Base-by-base conservation (phyloP, 805 yeast species). In the Cyberlindnera lachancei region DNA sequence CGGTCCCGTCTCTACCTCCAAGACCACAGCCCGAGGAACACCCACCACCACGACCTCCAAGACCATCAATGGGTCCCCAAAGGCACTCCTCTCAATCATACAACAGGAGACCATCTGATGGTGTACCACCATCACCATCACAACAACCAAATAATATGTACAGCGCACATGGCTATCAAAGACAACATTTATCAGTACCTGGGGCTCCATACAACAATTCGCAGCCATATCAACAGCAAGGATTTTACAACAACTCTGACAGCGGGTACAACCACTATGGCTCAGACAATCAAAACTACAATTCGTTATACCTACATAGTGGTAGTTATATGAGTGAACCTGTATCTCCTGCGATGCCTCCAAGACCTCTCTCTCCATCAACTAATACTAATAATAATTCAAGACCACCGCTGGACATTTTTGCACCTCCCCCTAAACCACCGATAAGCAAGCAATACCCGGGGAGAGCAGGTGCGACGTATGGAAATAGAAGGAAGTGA, bases 381-480 rank as follows among this genome's bases (percentile, higher is more conserved):
- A n/a, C 11, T 15, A 22, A 22, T n/a, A n/a, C n/a, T n/a, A n/a
- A n/a, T n/a, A n/a, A n/a, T n/a, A n/a, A n/a, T n/a, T n/a, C n/a
- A n/a, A n/a, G n/a, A n/a, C n/a, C n/a, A n/a, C n/a, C n/a, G n/a
- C n/a, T n/a, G n/a, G 18, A 19, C 10, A 28, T 20, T 16, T 20
- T 20, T 20, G 25, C 30, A 23, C 29, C 38, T 6, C 42, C 45
- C 4, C 39, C 40, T 17, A 37, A 40, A 32, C 45, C 44, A 12
- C 5, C n/a, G 3, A 17, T 13, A 17, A 31, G 26, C 3, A 33
- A 23, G 5, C 24, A 15, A 16, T 41, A 16, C 25, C 45, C 45
- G 7, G 44, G 44, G 4, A 29, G 33, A 14, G 5, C 39, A 10
- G 18, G 30, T 20, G 42, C 45, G 4, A 41, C 45, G 8, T 42